A percentile compares a stretch with the other conserved stretches of the same genome.
phyloP scores from a whole-genome alignment of 1,284 basidiomycete genomes.

The Phylloporus gajari region DNA sequence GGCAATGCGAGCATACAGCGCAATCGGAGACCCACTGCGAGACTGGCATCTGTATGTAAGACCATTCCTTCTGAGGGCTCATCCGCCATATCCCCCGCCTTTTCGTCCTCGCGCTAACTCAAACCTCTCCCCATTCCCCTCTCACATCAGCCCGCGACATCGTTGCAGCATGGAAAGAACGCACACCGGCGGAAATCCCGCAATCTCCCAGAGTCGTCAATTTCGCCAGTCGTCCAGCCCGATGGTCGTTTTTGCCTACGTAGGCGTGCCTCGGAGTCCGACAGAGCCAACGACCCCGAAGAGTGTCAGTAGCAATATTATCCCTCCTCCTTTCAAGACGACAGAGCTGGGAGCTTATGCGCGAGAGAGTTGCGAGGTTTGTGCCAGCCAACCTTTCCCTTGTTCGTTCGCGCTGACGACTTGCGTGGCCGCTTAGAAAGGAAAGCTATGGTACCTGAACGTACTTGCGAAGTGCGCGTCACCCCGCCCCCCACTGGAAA shows the following conservation, averaged over 20 bases:
- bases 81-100: constrained; percentile 34
- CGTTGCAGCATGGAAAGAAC: constrained; percentile 82
- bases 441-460: constrained; percentile 88
- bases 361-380: constrained; percentile 58
- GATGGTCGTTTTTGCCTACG: constrained; percentile 73
- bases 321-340: constrained; percentile 58
- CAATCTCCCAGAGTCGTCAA: constrained; percentile 34
- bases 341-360: constrained; percentile 58
- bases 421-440: constrained; percentile 80
- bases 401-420: constrained; percentile 43
- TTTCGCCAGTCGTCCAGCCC: constrained; percentile 30
- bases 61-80: constrained; percentile 7
- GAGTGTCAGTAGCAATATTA: constrained; percentile 46
- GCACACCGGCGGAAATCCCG: constrained; percentile 52
- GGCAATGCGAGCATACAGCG: too few relatives aligned
- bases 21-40: too few relatives aligned
- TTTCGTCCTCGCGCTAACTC: constrained; percentile 42
- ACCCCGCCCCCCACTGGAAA: constrained; percentile 68
- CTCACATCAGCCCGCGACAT: constrained; percentile 80
- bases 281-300: constrained; percentile 41
- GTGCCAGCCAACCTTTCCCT: constrained; percentile 26
- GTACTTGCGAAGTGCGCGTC: constrained; percentile 71
- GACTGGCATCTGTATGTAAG: too few relatives aligned
- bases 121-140: constrained; percentile 61
- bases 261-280: constrained; percentile 63